Conservation (phyloP, 306 rosid genomes). For the Cicer yamashitae region DNA sequence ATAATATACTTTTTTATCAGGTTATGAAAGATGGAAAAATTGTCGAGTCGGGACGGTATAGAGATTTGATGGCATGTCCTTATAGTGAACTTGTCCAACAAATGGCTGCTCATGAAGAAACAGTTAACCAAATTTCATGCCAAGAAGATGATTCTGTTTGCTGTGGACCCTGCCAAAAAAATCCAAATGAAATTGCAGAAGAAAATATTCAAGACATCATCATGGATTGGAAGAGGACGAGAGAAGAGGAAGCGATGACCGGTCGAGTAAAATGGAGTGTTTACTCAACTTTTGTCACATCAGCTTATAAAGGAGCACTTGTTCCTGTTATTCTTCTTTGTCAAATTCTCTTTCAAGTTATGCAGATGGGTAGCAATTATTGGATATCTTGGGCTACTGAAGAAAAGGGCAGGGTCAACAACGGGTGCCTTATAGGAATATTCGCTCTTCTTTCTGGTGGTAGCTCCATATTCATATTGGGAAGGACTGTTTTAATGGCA, state of each 20-base stretch:
- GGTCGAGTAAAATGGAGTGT: slow-evolving; percentile 93
- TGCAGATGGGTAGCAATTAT: slow-evolving; percentile 92
- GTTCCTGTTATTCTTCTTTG: slow-evolving; percentile 87
- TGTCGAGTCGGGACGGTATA: slow-evolving; percentile 73
- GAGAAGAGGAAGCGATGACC: slow-evolving; percentile 76
- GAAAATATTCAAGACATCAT: slow-evolving; percentile 48
- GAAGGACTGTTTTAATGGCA: slow-evolving; percentile 82
- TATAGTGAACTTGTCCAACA: slow-evolving; percentile 73
- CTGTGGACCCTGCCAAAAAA: slow-evolving; percentile 49
- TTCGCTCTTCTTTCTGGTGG: slow-evolving; percentile 78
- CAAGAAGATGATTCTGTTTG: slow-evolving; percentile 51
- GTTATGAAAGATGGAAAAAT: slow-evolving; percentile 81
- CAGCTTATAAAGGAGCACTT: slow-evolving; percentile 79
- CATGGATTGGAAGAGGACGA: slow-evolving; percentile 51
- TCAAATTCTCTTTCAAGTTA: slow-evolving; percentile 77
- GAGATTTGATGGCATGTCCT: slow-evolving; percentile 64
- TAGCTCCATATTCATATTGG: slow-evolving; percentile 83
- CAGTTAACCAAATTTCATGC: slow-evolving; percentile 66
- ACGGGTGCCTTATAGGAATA: slow-evolving; percentile 56
- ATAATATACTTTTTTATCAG: slow-evolving; percentile 45
- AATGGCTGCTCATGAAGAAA: slow-evolving; percentile 80
- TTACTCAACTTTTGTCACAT: slow-evolving; percentile 77
- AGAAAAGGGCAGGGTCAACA: slow-evolving; percentile 54
- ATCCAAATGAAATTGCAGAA: slow-evolving; percentile 66
- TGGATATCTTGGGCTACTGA: slow-evolving; percentile 97